Conservation (phyloP, 495 filamentous ascomycete genomes). For the Talaromyces trachyspermus region DNA sequence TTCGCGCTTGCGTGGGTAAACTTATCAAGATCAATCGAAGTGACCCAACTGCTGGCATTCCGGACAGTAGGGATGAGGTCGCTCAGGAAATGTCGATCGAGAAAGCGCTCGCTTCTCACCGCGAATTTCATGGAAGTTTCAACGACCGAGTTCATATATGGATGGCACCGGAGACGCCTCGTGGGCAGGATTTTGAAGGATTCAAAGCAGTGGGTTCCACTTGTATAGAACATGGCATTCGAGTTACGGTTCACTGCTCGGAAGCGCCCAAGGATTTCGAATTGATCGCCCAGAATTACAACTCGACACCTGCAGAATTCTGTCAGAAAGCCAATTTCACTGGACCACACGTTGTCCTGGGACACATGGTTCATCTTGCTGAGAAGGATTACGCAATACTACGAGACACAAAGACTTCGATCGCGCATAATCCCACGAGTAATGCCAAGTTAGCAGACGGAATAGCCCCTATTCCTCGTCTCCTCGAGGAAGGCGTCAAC, state of each 20-base stretch:
- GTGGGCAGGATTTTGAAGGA: slow-evolving; percentile 22
- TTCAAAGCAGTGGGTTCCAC: slow-evolving; percentile 18
- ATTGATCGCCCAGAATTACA: slow-evolving; percentile 14
- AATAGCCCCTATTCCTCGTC: slow-evolving; percentile 35
- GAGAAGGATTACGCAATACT: slow-evolving; percentile 35
- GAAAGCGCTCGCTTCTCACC: slow-evolving; percentile 15
- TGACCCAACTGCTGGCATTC: slow-evolving; percentile 23
- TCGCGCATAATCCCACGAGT: slow-evolving; percentile 44
- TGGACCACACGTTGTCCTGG: slow-evolving; percentile 19
- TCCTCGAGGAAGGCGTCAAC: slow-evolving; percentile 24
- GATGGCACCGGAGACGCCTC: slow-evolving; percentile 44
- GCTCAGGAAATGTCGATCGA: slow-evolving; percentile 22
- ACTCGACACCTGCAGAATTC: slow-evolving; percentile 19
- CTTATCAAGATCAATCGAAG: slow-evolving; percentile 28
- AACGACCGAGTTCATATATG: slow-evolving; percentile 43
- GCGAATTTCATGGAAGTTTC: slow-evolving; percentile 29
- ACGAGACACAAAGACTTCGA: slow-evolving; percentile 31
- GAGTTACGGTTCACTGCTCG: slow-evolving; percentile 36
- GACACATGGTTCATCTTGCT: slow-evolving; percentile 42
- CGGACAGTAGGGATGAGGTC: slow-evolving; percentile 27
- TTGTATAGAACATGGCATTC: slow-evolving; percentile 28
- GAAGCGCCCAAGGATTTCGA: slow-evolving; percentile 24
- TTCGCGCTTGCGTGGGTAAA: slow-evolving; percentile 39
- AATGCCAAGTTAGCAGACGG: slow-evolving; percentile 46
- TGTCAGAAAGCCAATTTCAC: slow-evolving; percentile 14